These are phyloP conservation scores for Aspergillus udagawae DNA, from an alignment of 2,329 filamentous ascomycete genomes.

Conservation along the genomic window DNA sequence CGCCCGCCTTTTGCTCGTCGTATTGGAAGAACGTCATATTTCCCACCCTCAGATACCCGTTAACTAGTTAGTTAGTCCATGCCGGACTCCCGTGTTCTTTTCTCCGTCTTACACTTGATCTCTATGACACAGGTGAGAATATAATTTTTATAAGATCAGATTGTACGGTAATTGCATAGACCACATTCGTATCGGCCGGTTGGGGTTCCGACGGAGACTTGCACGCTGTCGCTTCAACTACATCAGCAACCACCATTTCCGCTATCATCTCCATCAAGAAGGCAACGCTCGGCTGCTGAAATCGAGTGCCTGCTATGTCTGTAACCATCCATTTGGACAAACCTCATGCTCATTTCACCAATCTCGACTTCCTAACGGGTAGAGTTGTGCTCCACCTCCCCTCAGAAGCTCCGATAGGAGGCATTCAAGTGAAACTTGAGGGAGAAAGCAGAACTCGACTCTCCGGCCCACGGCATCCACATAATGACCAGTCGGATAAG, in stretches of 20 bases:
- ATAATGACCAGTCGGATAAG: constrained; percentile 43
- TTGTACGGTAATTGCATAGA: background rate
- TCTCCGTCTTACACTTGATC: background rate
- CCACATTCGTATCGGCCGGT: background rate
- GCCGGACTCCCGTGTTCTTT: constrained; percentile 4
- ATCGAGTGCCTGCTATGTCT: constrained; percentile 37
- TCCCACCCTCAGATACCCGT: constrained; percentile 2
- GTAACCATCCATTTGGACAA: constrained; percentile 43
- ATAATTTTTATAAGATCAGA: background rate
- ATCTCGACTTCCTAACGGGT: constrained; percentile 46
- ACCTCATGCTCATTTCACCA: constrained; percentile 44
- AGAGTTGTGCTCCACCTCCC: constrained; percentile 41
- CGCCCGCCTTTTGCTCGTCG: background rate
- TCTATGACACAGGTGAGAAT: background rate
- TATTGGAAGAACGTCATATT: constrained; percentile 9
- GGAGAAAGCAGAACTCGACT: constrained; percentile 47
- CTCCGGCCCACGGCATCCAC: constrained; percentile 35
- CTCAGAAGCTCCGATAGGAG: constrained; percentile 41
- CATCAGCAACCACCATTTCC: background rate
- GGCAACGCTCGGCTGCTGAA: background rate
- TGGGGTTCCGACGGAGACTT: background rate
- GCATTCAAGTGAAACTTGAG: constrained; percentile 47
- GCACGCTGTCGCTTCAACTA: background rate
- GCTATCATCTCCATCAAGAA: background rate
- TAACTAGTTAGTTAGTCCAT: constrained; percentile 2